A percentile compares a stretch with the other conserved stretches of the same genome.
These are phyloP conservation scores for Pseudonitzschia multiseries DNA, from an alignment of 108 stramenopile genomes.

Conservation along the genomic window DNA sequence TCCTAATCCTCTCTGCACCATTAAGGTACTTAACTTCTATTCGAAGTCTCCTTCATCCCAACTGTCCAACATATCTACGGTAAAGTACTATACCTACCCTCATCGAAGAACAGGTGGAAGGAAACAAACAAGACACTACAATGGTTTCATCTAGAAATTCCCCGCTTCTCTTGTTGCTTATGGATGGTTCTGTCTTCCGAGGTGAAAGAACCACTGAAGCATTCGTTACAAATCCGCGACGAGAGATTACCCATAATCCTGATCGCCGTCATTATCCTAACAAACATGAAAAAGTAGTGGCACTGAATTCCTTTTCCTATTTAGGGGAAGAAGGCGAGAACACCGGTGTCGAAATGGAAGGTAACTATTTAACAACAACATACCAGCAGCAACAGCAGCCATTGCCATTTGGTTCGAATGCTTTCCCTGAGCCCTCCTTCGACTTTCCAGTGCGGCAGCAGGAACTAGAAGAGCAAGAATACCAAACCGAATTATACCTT, in stretches of 20 bases:
- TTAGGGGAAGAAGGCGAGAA: background rate
- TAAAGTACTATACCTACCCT: background rate
- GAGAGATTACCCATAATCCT: background rate
- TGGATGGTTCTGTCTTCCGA: slow-evolving; percentile 15
- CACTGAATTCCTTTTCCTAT: slow-evolving; percentile 10
- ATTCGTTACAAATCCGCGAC: background rate
- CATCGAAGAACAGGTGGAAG: background rate
- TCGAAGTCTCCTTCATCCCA: background rate
- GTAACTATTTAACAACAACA: background rate
- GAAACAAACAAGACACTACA: background rate
- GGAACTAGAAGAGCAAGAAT: background rate
- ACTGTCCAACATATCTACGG: background rate
- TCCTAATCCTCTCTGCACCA: background rate
- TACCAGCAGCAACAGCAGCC: background rate
- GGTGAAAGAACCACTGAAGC: slow-evolving; percentile 1
- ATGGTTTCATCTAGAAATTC: slow-evolving; percentile 12
- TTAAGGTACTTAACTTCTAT: too few species aligned
- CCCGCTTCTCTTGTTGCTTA: slow-evolving; percentile 6
- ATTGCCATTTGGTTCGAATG: slow-evolving; percentile 1
- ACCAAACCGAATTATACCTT: slow-evolving; percentile 2
- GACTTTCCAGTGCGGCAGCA: background rate
- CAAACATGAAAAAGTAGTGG: background rate
- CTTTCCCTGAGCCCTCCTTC: slow-evolving; percentile 1
- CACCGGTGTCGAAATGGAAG: background rate
- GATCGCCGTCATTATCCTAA: background rate